A percentile compares a stretch with the other conserved stretches of the same genome.
These are phyloP conservation scores for Cladosporium sp. DNA, from an alignment of 2,329 filamentous ascomycete species.

Conservation along the genomic window DNA sequence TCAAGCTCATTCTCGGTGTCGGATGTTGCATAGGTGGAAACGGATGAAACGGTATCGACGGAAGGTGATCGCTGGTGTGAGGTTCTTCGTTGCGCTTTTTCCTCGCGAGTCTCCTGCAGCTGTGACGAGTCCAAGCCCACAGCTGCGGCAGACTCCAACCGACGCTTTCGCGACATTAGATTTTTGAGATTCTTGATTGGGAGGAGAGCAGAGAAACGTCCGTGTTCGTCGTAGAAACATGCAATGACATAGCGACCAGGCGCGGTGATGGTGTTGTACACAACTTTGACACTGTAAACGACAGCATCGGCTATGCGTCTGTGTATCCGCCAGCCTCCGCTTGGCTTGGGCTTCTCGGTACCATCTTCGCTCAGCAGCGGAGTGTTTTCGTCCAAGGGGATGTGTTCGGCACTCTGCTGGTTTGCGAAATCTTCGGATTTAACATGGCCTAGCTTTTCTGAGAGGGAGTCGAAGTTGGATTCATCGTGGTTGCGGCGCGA, in stretches of 20 bases:
- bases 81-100: constrained; percentile 28
- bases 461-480: constrained; percentile 18
- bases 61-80: constrained; percentile 38
- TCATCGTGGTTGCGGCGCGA: constrained; percentile 12
- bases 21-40: constrained; percentile 62
- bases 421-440: constrained; percentile 17
- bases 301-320: constrained; percentile 68
- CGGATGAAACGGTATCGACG: constrained; percentile 31
- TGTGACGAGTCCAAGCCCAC: constrained; percentile 27
- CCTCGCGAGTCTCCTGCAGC: constrained; percentile 31
- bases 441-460: constrained; percentile 21
- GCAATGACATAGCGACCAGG: constrained; percentile 80
- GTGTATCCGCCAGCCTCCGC: constrained; percentile 49
- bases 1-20: constrained; percentile 60
- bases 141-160: constrained; percentile 12
- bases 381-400: constrained; percentile 58
- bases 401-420: constrained; percentile 17
- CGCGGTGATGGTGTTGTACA: constrained; percentile 72
- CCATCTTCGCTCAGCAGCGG: constrained; percentile 53
- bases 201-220: constrained; percentile 71
- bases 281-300: constrained; percentile 70
- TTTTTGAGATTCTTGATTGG: constrained; percentile 62
- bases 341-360: constrained; percentile 16
- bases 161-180: constrained; percentile 19
- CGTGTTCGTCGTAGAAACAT: constrained; percentile 76